Base-by-base conservation (phyloP, 352 stramenopile genomes). In the Globisporangium cylindrosporum region DNA sequence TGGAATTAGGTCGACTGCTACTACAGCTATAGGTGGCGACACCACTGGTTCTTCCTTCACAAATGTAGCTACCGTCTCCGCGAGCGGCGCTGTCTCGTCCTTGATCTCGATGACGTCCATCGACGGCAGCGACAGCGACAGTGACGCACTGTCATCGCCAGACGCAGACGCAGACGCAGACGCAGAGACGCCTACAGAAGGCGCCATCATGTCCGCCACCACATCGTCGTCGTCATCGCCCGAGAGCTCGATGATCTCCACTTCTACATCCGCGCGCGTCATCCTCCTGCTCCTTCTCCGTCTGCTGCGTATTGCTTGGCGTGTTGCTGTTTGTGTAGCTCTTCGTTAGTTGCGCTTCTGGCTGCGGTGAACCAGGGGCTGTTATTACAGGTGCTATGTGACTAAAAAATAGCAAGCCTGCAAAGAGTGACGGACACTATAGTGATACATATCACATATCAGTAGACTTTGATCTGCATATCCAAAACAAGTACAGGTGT, bases 91-190 rank as follows among this genome's bases (percentile, higher is more conserved):
- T 18, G 3, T 7, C 4, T 60, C 55, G 18, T 60, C 55, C 32
- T 62, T 62, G 56, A 62, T 62, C 32, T 49, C 56, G 34, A 62
- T 62, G 56, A 62, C 32, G 56, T 61, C 32, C 55, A 36, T 22
- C 20, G 55, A 25, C 3, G 22, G 55, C 24, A 38, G 55, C 15
- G 27, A 46, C 29, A 18, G 29, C 25, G 27, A 46, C 29, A 18
- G 29, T 12, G 27, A 41, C 14, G 9, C 29, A 12, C 32, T n/a
- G 32, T 25, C 48, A 1, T 3, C 15, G 15, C 3, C 15, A 43
- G 14, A 46, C 3, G 25, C 55, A 25, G 27, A 9, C 4, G 32
- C 32, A 62, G 53, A 34, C 0, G 32, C 9, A 61, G 20, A 48
- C 0, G 32, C 9, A 61, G 20, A 48, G 20, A 32, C 3, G 10